These are phyloP conservation scores for Symbiodinium pilosum DNA, from an alignment of 73 alveolate species.

Conservation along the genomic window DNA sequence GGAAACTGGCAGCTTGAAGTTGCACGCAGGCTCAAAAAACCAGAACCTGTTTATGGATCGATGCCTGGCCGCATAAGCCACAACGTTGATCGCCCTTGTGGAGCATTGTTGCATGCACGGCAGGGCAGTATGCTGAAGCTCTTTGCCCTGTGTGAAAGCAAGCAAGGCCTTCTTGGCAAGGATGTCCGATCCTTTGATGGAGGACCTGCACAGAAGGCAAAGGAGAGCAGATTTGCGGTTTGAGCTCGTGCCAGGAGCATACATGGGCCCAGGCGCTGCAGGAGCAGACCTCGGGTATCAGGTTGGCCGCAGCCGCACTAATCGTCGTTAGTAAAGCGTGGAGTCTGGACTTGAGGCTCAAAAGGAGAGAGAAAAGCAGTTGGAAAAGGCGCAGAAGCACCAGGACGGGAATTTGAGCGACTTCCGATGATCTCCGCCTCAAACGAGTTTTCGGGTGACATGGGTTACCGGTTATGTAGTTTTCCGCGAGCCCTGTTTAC, in stretches of 20 bases:
- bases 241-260: conserved; percentile 29
- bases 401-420: conserved; percentile 11
- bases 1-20: too few species aligned
- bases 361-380: conserved; percentile 19
- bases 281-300: conserved; percentile 81
- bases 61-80: conserved; percentile 16
- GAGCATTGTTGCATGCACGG: not conserved
- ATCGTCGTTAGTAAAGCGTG: not conserved
- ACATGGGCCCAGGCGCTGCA: conserved; percentile 90
- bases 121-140: not conserved
- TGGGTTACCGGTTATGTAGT: too few species aligned
- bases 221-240: not conserved
- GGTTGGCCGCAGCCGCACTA: not conserved
- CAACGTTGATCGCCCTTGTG: too few species aligned
- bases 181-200: conserved; percentile 82
- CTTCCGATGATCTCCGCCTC: too few species aligned
- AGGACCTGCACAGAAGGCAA: not conserved
- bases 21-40: conserved; percentile 56
- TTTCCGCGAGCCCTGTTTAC: too few species aligned
- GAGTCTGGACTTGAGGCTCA: conserved; percentile 43
- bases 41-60: conserved; percentile 89
- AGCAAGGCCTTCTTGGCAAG: conserved; percentile 72
- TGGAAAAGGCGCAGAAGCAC: conserved; percentile 54
- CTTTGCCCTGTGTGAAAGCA: not conserved
- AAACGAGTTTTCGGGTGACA: too few species aligned